Evolutionary conservation across 805 yeast genomes (phyloP).

Genomic region (Yarrowia keelungensis): DNA sequence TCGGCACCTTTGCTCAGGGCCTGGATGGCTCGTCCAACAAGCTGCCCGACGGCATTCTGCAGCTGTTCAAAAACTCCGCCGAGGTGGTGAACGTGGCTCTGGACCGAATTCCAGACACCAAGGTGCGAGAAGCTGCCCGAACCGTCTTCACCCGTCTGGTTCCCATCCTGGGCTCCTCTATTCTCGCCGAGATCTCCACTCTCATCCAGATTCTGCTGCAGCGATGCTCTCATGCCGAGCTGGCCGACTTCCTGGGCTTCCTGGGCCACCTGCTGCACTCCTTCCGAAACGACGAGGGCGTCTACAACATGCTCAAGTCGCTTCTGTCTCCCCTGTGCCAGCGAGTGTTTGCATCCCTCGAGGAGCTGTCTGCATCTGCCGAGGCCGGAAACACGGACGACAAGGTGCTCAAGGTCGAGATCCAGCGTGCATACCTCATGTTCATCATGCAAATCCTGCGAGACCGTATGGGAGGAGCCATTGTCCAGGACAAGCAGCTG

Average conservation of each 20-base stretch:
- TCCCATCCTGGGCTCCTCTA: slow-evolving; percentile 65
- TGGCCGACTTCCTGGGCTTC: slow-evolving; percentile 82
- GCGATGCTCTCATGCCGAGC: slow-evolving; percentile 67
- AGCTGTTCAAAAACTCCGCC: slow-evolving; percentile 69
- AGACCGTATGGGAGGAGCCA: slow-evolving; percentile 79
- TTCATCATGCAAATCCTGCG: slow-evolving; percentile 72
- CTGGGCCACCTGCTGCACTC: slow-evolving; percentile 86
- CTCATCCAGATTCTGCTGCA: slow-evolving; percentile 71
- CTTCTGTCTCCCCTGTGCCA: slow-evolving; percentile 75
- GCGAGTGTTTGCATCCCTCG: slow-evolving; percentile 63
- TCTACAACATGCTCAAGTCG: slow-evolving; percentile 76
- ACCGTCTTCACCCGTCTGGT: slow-evolving; percentile 87
- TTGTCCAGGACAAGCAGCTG: slow-evolving; percentile 67
- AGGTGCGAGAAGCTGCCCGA: slow-evolving; percentile 81
- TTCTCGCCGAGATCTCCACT: slow-evolving; percentile 66
- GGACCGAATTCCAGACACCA: slow-evolving; percentile 71
- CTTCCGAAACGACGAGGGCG: slow-evolving; percentile 68
- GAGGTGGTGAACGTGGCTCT: slow-evolving; percentile 84
- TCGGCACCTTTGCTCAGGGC: slow-evolving; percentile 90
- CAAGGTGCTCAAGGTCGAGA: slow-evolving; percentile 64
- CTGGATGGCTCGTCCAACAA: slow-evolving; percentile 57
- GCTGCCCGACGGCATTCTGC: slow-evolving; percentile 46
- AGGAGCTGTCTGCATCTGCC: slow-evolving; percentile 54
- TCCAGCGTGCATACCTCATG: slow-evolving; percentile 74
- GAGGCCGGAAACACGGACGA: slow-evolving; percentile 61